Percentiles rank a stretch among this genome's conserved stretches.
phyloP scores from a whole-genome alignment of 2,329 filamentous ascomycete species.

The Fusarium sp. region DNA sequence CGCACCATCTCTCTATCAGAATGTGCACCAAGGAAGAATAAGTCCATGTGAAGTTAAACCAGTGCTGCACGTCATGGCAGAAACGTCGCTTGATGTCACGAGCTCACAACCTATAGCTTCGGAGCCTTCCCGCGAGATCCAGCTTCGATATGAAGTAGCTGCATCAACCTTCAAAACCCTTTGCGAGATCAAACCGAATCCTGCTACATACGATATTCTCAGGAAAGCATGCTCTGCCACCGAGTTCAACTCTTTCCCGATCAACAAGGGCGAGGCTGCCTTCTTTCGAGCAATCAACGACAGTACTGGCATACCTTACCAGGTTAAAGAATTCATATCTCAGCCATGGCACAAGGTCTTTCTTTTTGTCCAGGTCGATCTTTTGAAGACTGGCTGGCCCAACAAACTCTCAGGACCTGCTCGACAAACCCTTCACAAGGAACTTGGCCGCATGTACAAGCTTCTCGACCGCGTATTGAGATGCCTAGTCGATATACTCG shows the following conservation, averaged over 20 bases:
- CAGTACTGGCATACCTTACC: constrained; percentile 56
- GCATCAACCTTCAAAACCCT: constrained; percentile 52
- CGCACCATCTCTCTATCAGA: not conserved
- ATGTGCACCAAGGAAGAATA: not conserved
- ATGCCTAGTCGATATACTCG: constrained; percentile 57
- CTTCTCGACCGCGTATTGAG: constrained; percentile 54
- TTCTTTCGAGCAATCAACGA: constrained; percentile 58
- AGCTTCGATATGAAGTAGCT: constrained; percentile 54
- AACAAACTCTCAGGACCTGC: constrained; percentile 57
- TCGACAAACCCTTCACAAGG: constrained; percentile 52
- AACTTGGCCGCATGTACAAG: constrained; percentile 52
- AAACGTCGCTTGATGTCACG: not conserved
- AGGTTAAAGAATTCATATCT: constrained; percentile 60
- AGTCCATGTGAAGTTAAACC: not conserved
- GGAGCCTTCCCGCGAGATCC: constrained; percentile 48
- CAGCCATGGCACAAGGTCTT: constrained; percentile 80
- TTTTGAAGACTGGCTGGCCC: constrained; percentile 73
- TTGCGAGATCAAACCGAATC: constrained; percentile 44
- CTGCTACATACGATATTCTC: constrained; percentile 54
- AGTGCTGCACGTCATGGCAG: constrained; percentile 4
- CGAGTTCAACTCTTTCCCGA: constrained; percentile 56
- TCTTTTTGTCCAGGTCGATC: constrained; percentile 78
- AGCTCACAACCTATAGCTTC: not conserved
- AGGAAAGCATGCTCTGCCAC: constrained; percentile 56
- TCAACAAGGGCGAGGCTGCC: constrained; percentile 53